Percentiles rank a stretch among this genome's conserved stretches.
phyloP scores from a whole-genome alignment of 1,284 basidiomycete genomes.

The Waitea zeae region DNA sequence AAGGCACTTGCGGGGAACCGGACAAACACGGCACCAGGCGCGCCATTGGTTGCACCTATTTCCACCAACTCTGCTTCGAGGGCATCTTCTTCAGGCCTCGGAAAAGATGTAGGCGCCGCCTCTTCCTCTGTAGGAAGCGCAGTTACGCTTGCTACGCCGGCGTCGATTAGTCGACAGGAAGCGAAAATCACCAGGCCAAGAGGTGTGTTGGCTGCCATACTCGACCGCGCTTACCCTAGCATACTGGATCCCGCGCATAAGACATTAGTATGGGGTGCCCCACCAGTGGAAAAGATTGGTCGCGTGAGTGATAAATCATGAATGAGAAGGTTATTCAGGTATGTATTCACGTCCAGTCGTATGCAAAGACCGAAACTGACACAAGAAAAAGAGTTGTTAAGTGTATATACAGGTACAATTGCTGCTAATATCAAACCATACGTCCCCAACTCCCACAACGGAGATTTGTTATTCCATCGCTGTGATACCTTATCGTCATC shows the following conservation, averaged over 20 bases:
- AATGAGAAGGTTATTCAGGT: background rate
- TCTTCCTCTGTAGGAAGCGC: no score
- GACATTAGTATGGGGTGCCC: constrained; percentile 54
- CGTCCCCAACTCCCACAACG: no score
- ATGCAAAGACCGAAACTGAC: background rate
- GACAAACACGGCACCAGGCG: constrained; percentile 17
- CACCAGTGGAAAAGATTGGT: constrained; percentile 40
- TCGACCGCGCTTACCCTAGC: constrained; percentile 27
- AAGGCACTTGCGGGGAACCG: constrained; percentile 30
- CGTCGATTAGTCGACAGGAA: constrained; percentile 4
- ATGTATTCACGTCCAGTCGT: no score
- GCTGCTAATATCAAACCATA: no score
- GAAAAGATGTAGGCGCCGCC: constrained; percentile 8
- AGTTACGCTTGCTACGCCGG: constrained; percentile 3
- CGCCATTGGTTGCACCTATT: no score
- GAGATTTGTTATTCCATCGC: no score
- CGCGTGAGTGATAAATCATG: constrained; percentile 10
- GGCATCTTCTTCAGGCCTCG: constrained; percentile 7
- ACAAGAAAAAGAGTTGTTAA: background rate
- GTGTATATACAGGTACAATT: no score
- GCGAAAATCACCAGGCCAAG: constrained; percentile 7
- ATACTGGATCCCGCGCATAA: constrained; percentile 39
- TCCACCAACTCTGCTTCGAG: background rate
- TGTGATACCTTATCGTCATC: no score
- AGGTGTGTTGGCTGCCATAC: constrained; percentile 25